Conservation (phyloP, 768 basidiomycete genomes). For the Rhizopogon vulgaris region DNA sequence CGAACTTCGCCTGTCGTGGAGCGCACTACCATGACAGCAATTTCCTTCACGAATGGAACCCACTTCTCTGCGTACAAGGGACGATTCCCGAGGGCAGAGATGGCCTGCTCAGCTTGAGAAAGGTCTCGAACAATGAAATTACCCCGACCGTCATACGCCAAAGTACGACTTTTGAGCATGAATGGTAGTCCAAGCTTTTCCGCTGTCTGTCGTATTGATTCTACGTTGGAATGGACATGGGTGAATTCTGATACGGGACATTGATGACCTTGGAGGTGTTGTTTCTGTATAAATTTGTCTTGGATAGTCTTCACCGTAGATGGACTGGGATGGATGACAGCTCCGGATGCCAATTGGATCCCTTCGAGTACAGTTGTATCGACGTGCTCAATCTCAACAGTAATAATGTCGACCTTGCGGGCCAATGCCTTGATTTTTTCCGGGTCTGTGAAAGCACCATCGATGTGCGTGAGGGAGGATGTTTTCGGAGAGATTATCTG, state of each 20-base stretch:
- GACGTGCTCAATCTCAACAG: constrained; percentile 97
- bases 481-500: constrained; percentile 62
- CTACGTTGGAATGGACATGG: constrained; percentile 46
- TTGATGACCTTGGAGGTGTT: constrained; percentile 42
- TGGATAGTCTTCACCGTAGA: constrained; percentile 82
- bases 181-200: constrained; percentile 71
- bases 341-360: constrained; percentile 23
- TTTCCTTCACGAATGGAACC: constrained; percentile 83
- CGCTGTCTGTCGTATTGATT: constrained; percentile 48
- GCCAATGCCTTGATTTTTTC: constrained; percentile 77
- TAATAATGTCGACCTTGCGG: constrained; percentile 75
- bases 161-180: constrained; percentile 93
- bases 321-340: constrained; percentile 68
- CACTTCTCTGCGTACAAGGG: constrained; percentile 92
- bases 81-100: constrained; percentile 50
- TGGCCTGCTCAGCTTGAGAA: constrained; percentile 45
- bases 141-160: constrained; percentile 95
- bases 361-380: constrained; percentile 66
- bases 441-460: constrained; percentile 85
- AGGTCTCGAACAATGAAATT: constrained; percentile 71
- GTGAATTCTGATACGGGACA: constrained; percentile 57
- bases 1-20: constrained; percentile 63
- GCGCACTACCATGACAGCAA: constrained; percentile 96
- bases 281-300: constrained; percentile 63
- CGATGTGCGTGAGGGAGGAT: constrained; percentile 55